Evolutionary conservation across 306 rosid species (phyloP), one percentile per base, ranked within the genome.

Genomic region (Prinsepia uniflora): DNA sequence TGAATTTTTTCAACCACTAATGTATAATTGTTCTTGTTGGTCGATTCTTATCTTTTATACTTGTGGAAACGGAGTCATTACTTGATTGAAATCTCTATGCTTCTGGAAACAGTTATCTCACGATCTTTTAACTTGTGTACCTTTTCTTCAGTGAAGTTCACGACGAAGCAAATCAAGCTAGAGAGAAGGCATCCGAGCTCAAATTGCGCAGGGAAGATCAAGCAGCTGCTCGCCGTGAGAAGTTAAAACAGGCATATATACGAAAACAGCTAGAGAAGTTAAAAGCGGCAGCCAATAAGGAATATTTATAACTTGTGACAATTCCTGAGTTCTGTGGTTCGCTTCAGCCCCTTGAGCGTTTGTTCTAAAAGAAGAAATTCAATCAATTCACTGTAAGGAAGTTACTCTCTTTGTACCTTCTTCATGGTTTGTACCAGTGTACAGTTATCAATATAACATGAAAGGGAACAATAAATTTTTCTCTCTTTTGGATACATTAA

Each of bases 221-320:
- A 52, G 89, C 78, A 19, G 79, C 83, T 53, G 80, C 92, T 40
- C 91, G 83, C 4, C 96, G 96, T 1, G 89, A 90, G 87, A 92
- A 90, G 75, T 76, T 92, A 64, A 92, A 77, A 77, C 96, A 88
- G 68, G 96, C 95, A 4, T 90, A 92, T 80, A 86, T 92, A 44
- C 92, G 88, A 72, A 92, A 92, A 81, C 88, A 85, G 75, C 74
- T 94, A 42, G 95, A 89, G 81, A 88, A 87, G 81, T 69, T 91
- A 71, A 90, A 78, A 82, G 88, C 95, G 45, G 74, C 92, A 36
- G 79, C 97, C 45, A 81, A 19, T 62, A 71, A 71, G 15, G 76
- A 79, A 70, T 72, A 73, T 60, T 46, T 78, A 24, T 24, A 24
- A 24, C 49, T 46, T 44, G 59, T 24, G 2, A 6, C 7, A 46